These are phyloP conservation scores for Naganishia antarctica DNA, from an alignment of 768 basidiomycete species.

Conservation along the genomic window DNA sequence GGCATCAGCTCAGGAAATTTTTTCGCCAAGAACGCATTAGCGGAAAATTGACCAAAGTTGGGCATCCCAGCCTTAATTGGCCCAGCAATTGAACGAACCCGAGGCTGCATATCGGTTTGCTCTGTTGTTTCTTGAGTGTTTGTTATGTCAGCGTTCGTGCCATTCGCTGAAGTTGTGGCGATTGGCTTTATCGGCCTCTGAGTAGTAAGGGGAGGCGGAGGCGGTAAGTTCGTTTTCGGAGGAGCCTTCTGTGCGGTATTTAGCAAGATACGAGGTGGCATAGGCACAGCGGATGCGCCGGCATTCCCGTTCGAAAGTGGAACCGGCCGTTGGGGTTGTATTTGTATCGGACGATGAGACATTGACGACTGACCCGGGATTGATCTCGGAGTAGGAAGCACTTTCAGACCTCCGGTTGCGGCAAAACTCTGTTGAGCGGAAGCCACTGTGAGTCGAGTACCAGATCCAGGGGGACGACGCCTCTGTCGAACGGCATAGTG, in stretches of 20 bases:
- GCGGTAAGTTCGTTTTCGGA: not conserved
- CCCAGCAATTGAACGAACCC: conserved; percentile 8
- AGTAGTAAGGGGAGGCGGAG: not conserved
- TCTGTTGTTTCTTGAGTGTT: not conserved
- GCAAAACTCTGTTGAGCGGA: not conserved
- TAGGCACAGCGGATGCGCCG: not conserved
- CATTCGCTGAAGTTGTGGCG: not conserved
- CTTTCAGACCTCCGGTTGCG: not conserved
- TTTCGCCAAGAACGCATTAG: conserved; percentile 11
- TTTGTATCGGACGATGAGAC: not conserved
- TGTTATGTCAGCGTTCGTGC: not conserved
- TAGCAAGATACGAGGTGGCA: not conserved
- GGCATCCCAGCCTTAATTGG: conserved; percentile 16
- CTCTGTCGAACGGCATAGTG: conserved; percentile 16
- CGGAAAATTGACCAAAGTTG: conserved; percentile 15
- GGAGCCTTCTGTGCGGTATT: not conserved
- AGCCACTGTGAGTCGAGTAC: not conserved
- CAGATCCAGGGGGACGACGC: not conserved
- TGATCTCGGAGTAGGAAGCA: not conserved
- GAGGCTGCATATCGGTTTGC: not conserved
- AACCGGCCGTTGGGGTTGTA: not conserved
- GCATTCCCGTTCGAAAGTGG: not conserved
- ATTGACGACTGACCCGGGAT: not conserved
- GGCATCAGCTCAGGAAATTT: conserved; percentile 16
- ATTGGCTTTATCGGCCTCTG: not conserved